phyloP scores from a whole-genome alignment of 495 filamentous ascomycete genomes.

The Neurospora pannonica region DNA sequence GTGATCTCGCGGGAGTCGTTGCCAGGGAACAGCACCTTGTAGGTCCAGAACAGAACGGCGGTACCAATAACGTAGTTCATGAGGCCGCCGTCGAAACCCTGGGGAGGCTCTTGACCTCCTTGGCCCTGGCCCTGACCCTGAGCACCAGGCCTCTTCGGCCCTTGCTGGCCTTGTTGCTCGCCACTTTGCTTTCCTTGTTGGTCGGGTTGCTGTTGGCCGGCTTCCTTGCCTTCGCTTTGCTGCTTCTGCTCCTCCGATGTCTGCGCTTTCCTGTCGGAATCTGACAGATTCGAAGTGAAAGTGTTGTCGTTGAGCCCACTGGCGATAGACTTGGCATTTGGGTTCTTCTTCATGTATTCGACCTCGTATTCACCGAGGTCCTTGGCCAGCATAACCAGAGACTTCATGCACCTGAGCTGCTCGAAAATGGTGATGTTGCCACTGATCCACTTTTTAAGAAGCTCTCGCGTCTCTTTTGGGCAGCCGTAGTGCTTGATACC shows the following conservation, averaged over 20 bases:
- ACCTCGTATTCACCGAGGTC: conserved; percentile 7
- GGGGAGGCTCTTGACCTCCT: conserved; percentile 1
- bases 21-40: conserved; percentile 11
- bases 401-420: conserved; percentile 26
- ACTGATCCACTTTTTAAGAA: conserved; percentile 46
- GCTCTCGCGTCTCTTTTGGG: conserved; percentile 19
- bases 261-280: conserved; percentile 9
- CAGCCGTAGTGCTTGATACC: conserved; percentile 14
- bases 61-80: conserved; percentile 6
- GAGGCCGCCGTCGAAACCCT: conserved; percentile 2
- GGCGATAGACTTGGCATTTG: not conserved
- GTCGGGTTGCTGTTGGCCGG: conserved; percentile 10
- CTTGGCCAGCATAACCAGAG: conserved; percentile 9
- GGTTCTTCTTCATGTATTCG: not conserved
- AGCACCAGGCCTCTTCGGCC: conserved; percentile 7
- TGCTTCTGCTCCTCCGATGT: conserved; percentile 12
- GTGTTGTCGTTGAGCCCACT: not conserved
- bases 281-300: conserved; percentile 15
- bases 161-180: conserved; percentile 21
- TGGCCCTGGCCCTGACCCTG: conserved; percentile 24
- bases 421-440: conserved; percentile 56
- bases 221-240: conserved; percentile 7
- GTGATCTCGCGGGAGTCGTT: conserved; percentile 62
- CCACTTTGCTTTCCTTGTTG: conserved; percentile 18
- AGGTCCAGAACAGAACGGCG: conserved; percentile 12